Evolutionary conservation across 139 green algal species (phyloP).

Genomic region (Volvox africanus): DNA sequence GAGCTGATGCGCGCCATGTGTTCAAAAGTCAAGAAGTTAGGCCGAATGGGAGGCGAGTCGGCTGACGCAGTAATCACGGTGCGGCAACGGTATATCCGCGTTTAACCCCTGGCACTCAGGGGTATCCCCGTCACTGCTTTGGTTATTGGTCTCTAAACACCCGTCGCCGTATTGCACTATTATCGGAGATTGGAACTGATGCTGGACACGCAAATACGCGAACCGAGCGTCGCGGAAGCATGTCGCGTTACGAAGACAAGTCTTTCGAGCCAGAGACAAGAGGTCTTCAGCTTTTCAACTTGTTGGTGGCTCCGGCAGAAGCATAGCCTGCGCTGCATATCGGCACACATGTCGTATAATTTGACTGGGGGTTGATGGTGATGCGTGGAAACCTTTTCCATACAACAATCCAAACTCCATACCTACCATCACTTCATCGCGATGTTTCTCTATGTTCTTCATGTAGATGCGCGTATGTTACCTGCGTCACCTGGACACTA

Average conservation of each 20-base stretch:
- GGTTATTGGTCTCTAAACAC: background rate
- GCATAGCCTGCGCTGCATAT: background rate
- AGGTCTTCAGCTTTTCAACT: background rate
- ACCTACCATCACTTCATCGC: background rate
- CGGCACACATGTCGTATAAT: background rate
- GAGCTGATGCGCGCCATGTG: background rate
- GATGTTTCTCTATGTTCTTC: background rate
- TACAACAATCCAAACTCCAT: background rate
- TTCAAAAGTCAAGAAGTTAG: background rate
- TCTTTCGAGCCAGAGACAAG: background rate
- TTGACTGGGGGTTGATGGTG: background rate
- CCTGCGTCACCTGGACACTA: too few relatives aligned
- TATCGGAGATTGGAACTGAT: background rate
- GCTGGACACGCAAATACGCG: background rate
- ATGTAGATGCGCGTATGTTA: background rate
- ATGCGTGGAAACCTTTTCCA: too few relatives aligned
- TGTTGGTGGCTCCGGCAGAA: background rate
- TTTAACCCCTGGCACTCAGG: background rate
- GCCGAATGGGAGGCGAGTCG: background rate
- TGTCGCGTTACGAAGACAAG: background rate
- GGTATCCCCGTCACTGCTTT: background rate
- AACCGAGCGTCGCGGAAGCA: background rate
- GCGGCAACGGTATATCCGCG: background rate
- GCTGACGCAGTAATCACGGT: background rate
- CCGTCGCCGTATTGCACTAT: background rate